Percentiles rank a stretch among this genome's conserved stretches.
Evolutionary conservation across 371 early-diverging fungal genomes (phyloP).

Genomic region (Polyrhizophydium stewartii): DNA sequence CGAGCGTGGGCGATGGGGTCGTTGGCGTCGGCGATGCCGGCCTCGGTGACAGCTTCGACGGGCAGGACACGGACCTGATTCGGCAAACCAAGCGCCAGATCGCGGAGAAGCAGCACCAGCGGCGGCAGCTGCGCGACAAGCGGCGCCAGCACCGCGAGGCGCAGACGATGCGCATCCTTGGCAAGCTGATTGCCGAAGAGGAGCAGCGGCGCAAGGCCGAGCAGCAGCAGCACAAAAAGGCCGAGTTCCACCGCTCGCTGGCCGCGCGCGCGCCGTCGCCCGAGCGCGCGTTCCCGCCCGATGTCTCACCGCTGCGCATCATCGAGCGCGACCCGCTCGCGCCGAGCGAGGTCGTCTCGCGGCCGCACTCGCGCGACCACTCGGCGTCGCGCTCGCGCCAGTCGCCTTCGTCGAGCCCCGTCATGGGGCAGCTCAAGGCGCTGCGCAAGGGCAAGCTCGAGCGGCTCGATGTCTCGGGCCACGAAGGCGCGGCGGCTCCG

Average conservation of each 20-base stretch:
- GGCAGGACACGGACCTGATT: slow-evolving; percentile 3
- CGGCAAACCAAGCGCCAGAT: slow-evolving; percentile 14
- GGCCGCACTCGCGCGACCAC: background rate
- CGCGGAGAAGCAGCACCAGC: background rate
- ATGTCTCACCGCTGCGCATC: background rate
- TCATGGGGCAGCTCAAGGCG: no score
- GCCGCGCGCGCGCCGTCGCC: slow-evolving; percentile 7
- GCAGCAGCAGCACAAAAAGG: background rate
- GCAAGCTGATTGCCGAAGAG: slow-evolving; percentile 12
- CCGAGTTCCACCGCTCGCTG: slow-evolving; percentile 10
- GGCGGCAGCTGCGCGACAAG: background rate
- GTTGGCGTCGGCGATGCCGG: background rate
- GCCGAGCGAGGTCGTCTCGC: background rate
- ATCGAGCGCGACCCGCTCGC: background rate
- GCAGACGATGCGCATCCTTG: slow-evolving; percentile 9
- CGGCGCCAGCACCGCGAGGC: background rate
- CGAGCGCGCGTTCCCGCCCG: slow-evolving; percentile 10
- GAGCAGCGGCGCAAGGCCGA: slow-evolving; percentile 5
- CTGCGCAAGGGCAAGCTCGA: no score
- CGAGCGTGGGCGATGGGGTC: background rate
- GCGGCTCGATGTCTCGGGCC: no score
- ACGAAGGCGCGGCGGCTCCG: no score
- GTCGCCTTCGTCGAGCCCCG: no score
- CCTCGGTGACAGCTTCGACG: no score
- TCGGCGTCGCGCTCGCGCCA: no score